Evolutionary conservation across 2,329 filamentous ascomycete genomes (phyloP).

Genomic region (Fusarium sp.): DNA sequence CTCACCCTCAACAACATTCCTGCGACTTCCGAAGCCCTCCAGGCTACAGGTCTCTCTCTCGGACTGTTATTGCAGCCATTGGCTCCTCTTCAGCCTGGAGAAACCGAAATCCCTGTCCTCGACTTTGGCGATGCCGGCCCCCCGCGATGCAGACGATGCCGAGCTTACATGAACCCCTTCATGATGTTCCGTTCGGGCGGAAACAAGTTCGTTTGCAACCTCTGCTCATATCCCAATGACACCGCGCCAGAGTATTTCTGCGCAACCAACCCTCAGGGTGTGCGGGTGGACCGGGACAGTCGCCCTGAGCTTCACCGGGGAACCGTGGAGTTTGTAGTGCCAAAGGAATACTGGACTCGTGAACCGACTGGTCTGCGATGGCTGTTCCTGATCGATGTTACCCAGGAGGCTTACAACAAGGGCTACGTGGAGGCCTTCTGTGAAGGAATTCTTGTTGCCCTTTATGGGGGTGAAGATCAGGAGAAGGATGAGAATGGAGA

Average conservation of each 20-base stretch:
- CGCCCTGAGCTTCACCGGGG: conserved; percentile 91
- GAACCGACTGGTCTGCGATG: conserved; percentile 90
- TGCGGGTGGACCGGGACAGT: conserved; percentile 89
- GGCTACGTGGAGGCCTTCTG: conserved; percentile 93
- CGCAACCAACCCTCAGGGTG: conserved; percentile 88
- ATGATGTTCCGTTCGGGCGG: conserved; percentile 97
- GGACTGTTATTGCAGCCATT: conserved; percentile 92
- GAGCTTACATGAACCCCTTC: conserved; percentile 98
- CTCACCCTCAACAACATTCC: conserved; percentile 96
- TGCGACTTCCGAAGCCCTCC: conserved; percentile 82
- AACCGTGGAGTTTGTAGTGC: conserved; percentile 96
- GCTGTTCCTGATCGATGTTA: conserved; percentile 94
- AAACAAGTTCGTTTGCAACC: conserved; percentile 97
- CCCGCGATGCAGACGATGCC: conserved; percentile 91
- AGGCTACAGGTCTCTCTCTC: conserved; percentile 86
- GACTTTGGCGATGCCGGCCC: conserved; percentile 95
- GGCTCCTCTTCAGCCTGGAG: conserved; percentile 85
- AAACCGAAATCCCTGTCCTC: conserved; percentile 89
- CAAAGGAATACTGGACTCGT: conserved; percentile 98
- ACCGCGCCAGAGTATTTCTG: conserved; percentile 94
- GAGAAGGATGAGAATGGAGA: conserved; percentile 67
- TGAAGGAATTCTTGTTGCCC: conserved; percentile 85
- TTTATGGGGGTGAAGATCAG: conserved; percentile 80
- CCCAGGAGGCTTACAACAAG: conserved; percentile 90
- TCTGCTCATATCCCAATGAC: conserved; percentile 98